Base-by-base conservation (phyloP, 768 basidiomycete genomes). In the Clitopilus hobsonii region DNA sequence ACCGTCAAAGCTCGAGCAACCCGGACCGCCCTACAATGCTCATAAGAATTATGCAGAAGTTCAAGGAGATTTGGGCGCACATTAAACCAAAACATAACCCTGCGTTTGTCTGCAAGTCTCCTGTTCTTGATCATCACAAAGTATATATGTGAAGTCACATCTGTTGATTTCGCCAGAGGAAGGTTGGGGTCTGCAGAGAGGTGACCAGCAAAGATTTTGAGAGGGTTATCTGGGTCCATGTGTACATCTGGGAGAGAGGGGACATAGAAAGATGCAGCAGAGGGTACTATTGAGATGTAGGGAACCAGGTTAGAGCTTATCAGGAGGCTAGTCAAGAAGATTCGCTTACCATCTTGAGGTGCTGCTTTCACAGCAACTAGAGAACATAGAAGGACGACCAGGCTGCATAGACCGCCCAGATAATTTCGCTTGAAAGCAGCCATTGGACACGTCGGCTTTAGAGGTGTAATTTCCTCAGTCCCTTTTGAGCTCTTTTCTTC, bases 51-150 rank as follows among this genome's bases (percentile, higher is more conserved):
- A 49, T 16, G 45, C 22, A 16, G 22, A 29, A 24, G 7, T 8
- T 47, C 13, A 24, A 38, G 14, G n/a, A 25, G 29, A 50, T n/a
- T 16, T 25, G n/a, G n/a, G 69, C 86, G 64, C 64, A 92, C 94
- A 71, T 98, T 98, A 65, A 98, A 94, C 97, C 97, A 99, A 64
- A 98, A 92, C 63, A 98, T 81, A 7, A 98, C 70, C 29, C 96
- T 75, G 67, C 94, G 87, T 68, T 82, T 92, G 65, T 98, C 96
- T n/a, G 94, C 93, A 18, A 77, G 77, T 57, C 91, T 80, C 52
- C 93, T 79, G 49, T 94, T 92, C 69, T 94, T 92, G 36, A 94
- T 75, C 72, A 98, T 79, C 55, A 96, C 84, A 68, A 98, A 99
- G 76, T 82, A 96, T 8, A 94, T 66, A 65, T 95, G 91, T 0